Conservation (phyloP, 257 asterid species). For the Perilla frutescens region DNA sequence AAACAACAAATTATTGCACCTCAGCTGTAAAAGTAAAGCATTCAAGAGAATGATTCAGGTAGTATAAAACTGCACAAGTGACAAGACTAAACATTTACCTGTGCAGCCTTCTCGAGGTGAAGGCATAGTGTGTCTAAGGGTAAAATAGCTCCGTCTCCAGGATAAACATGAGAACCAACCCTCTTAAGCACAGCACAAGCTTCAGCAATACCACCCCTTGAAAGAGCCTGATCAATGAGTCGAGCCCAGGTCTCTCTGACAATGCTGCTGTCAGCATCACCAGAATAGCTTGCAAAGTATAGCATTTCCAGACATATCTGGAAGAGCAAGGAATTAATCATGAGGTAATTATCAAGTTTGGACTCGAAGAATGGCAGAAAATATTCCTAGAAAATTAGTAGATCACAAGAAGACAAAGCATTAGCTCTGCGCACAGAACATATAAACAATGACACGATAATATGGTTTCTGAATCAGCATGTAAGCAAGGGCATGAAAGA, state of each 20-base stretch:
- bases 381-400: not conserved
- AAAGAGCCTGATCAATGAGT: constrained; percentile 90
- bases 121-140: constrained; percentile 89
- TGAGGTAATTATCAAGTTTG: constrained; percentile 4
- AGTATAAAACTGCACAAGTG: not conserved
- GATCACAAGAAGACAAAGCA: not conserved
- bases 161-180: constrained; percentile 79
- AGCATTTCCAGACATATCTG: constrained; percentile 95
- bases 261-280: constrained; percentile 93
- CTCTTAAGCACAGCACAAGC: constrained; percentile 90
- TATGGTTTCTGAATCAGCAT: not conserved
- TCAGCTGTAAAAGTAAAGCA: not conserved
- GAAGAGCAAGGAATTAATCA: constrained; percentile 23
- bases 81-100: constrained; percentile 40
- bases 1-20: not conserved
- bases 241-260: constrained; percentile 95
- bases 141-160: constrained; percentile 86
- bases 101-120: constrained; percentile 94
- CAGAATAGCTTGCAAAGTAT: constrained; percentile 93
- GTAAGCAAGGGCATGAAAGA: not conserved
- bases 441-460: not conserved
- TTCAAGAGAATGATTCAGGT: not conserved
- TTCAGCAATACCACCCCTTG: constrained; percentile 93
- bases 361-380: not conserved
- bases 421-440: not conserved